These are phyloP conservation scores for Blastomyces parvus DNA, from an alignment of 2,329 filamentous ascomycete species.

Conservation along the genomic window DNA sequence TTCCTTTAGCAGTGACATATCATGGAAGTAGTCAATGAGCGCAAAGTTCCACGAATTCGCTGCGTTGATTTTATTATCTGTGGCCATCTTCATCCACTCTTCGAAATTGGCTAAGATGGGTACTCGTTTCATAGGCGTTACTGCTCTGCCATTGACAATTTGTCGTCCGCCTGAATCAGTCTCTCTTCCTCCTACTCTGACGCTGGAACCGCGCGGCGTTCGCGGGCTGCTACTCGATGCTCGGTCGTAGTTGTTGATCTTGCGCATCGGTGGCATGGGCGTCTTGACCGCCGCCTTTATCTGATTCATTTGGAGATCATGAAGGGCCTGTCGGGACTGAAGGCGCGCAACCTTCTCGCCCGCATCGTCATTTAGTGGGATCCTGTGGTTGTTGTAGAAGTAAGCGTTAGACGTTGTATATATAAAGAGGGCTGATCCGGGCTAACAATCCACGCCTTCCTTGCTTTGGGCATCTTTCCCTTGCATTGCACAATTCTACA, in stretches of 20 bases:
- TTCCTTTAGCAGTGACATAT: conserved; percentile 95
- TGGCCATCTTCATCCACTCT: conserved; percentile 99
- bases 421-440: not conserved
- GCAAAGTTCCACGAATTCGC: conserved; percentile 99
- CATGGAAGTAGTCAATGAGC: conserved; percentile 99
- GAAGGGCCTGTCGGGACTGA: conserved; percentile 75
- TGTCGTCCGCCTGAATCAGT: conserved; percentile 49
- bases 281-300: conserved; percentile 63
- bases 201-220: conserved; percentile 38
- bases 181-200: conserved; percentile 25
- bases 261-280: conserved; percentile 31
- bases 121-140: conserved; percentile 92
- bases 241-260: conserved; percentile 29
- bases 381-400: conserved; percentile 43
- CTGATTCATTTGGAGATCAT: conserved; percentile 86
- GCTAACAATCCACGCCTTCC: not conserved
- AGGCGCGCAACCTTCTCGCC: conserved; percentile 82
- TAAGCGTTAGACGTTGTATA: not conserved
- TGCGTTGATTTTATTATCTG: conserved; percentile 98
- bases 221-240: conserved; percentile 38
- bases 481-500: not conserved
- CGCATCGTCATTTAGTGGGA: conserved; percentile 91
- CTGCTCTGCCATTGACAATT: conserved; percentile 58
- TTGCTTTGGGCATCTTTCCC: conserved; percentile 9
- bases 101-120: conserved; percentile 97